Conservation (phyloP, 345 rosid species). For the Salix dunnii region DNA sequence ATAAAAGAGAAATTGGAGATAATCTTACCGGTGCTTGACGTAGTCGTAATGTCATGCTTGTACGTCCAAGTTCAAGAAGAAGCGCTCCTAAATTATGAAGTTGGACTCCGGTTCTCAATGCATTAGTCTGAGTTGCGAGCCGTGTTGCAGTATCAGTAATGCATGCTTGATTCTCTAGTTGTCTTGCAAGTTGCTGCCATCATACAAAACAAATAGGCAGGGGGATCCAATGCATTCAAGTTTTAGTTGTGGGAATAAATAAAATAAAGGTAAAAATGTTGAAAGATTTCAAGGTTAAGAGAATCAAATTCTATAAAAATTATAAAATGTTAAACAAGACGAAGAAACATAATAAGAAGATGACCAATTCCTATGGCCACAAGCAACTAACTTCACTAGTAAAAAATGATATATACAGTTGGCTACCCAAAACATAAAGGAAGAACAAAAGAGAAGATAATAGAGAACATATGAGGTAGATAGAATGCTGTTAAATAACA, state of each 20-base stretch:
- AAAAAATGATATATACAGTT: not conserved
- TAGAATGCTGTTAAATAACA: conserved; percentile 11
- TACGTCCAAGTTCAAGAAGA: conserved; percentile 77
- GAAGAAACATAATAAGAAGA: not conserved
- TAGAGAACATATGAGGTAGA: conserved; percentile 8
- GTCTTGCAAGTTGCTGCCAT: conserved; percentile 52
- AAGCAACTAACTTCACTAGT: not conserved
- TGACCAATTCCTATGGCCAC: not conserved
- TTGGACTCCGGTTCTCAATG: conserved; percentile 49
- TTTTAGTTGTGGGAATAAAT: conserved; percentile 8
- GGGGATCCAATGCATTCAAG: not conserved
- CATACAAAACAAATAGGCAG: conserved; percentile 2
- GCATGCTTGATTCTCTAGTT: conserved; percentile 51
- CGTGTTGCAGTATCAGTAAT: conserved; percentile 42
- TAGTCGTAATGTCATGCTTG: conserved; percentile 66
- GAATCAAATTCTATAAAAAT: not conserved
- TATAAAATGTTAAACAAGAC: not conserved
- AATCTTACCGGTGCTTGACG: conserved; percentile 64
- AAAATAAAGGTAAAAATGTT: not conserved
- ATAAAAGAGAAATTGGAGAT: not conserved
- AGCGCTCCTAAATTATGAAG: conserved; percentile 61
- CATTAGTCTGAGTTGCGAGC: conserved; percentile 35
- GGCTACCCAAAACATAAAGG: not conserved
- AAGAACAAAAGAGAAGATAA: not conserved
- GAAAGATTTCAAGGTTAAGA: not conserved